phyloP scores from a whole-genome alignment of 2,329 filamentous ascomycete genomes.

The Coleophoma cylindrospora region DNA sequence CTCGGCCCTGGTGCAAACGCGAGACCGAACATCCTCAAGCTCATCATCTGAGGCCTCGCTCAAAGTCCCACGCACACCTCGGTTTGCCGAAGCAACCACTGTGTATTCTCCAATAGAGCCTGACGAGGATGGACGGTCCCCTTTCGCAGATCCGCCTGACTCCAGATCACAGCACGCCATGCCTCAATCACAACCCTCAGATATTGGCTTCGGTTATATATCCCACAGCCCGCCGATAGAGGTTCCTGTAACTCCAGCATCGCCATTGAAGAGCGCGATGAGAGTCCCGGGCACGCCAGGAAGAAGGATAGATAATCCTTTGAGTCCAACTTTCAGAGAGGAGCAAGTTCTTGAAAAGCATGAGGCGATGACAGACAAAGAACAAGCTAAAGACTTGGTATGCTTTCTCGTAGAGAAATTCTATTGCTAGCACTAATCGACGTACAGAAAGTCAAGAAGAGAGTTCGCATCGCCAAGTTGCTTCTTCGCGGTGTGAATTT shows the following conservation, averaged over 20 bases:
- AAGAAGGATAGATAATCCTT: constrained; percentile 65
- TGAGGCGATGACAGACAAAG: constrained; percentile 75
- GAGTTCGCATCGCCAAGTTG: constrained; percentile 90
- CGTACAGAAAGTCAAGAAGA: constrained; percentile 80
- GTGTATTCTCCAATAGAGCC: constrained; percentile 72
- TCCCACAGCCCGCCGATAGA: constrained; percentile 48
- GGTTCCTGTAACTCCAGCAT: constrained; percentile 64
- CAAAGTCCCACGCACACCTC: constrained; percentile 68
- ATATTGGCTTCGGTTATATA: constrained; percentile 92
- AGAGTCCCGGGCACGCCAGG: constrained; percentile 80
- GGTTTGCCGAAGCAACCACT: constrained; percentile 76
- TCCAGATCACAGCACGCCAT: constrained; percentile 42
- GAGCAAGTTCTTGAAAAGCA: constrained; percentile 83
- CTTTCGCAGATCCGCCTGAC: constrained; percentile 55
- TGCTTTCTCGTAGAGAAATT: constrained; percentile 30
- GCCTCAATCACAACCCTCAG: constrained; percentile 68
- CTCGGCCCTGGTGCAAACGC: constrained; percentile 11
- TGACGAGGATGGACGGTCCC: constrained; percentile 36
- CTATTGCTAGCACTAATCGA: constrained; percentile 29
- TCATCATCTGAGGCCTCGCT: constrained; percentile 33
- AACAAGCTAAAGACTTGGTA: constrained; percentile 85
- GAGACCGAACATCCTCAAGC: constrained; percentile 36
- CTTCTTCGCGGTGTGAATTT: constrained; percentile 95
- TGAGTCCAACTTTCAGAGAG: constrained; percentile 89
- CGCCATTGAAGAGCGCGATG: constrained; percentile 85